These are phyloP conservation scores for Beta macrorhiza DNA, from an alignment of 179 eudicot genomes.

Conservation along the genomic window DNA sequence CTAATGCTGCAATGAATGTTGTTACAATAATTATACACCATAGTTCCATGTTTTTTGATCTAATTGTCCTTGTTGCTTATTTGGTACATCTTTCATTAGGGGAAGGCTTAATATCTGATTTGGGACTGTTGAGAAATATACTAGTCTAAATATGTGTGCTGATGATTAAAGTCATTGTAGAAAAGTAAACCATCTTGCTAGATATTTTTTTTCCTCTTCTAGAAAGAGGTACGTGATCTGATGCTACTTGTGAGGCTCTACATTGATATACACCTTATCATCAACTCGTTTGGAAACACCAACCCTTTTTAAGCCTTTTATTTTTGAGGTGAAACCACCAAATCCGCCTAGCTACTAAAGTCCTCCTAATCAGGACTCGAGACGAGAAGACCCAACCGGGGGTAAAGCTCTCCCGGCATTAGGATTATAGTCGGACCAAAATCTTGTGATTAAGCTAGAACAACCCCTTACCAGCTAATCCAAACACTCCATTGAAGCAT, in stretches of 20 bases:
- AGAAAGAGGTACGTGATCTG: not conserved
- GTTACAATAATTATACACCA: constrained; percentile 11
- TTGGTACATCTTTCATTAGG: not conserved
- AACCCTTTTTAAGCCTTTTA: too few species aligned
- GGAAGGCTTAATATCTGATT: not conserved
- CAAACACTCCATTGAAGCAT: too few species aligned
- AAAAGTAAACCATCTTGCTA: not conserved
- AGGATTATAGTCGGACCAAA: too few species aligned
- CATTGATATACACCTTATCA: too few species aligned
- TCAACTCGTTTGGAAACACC: too few species aligned
- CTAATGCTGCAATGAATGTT: not conserved
- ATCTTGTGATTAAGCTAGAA: too few species aligned
- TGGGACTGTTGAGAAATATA: not conserved
- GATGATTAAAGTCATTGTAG: not conserved
- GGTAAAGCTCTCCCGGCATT: too few species aligned
- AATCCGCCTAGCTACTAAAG: too few species aligned
- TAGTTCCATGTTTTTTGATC: constrained; percentile 17
- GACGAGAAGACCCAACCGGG: too few species aligned
- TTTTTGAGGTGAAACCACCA: too few species aligned
- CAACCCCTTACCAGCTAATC: too few species aligned
- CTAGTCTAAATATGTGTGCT: not conserved
- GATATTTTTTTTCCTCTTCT: not conserved
- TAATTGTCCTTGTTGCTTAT: not conserved
- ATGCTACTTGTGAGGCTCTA: not conserved
- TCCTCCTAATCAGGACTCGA: too few species aligned